Percentiles rank a stretch among this genome's conserved stretches.
Conservation (phyloP, 495 filamentous ascomycete genomes). For the Xylaria venustula region DNA sequence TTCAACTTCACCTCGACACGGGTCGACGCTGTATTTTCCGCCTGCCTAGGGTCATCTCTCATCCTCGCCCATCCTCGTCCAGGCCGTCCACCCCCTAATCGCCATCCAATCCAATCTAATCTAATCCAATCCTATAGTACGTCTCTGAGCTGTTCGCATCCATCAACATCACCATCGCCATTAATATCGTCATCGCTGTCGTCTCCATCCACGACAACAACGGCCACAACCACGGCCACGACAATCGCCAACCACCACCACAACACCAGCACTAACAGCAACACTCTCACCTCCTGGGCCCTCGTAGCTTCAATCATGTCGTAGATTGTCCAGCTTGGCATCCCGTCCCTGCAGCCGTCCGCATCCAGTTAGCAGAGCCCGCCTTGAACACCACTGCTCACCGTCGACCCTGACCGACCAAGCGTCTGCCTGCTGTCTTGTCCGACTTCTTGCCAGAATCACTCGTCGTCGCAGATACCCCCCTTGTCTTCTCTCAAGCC, state of each 20-base stretch:
- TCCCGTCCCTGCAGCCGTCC: conserved; percentile 30
- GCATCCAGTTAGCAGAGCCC: conserved; percentile 36
- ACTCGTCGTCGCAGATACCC: neutral
- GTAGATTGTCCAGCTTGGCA: conserved; percentile 26
- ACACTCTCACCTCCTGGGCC: neutral
- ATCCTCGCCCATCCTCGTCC: neutral
- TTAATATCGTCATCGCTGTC: neutral
- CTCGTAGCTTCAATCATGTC: conserved; percentile 21
- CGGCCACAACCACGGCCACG: too few relatives aligned
- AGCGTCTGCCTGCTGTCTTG: conserved; percentile 23
- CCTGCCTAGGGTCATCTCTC: neutral
- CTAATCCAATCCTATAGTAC: too few relatives aligned
- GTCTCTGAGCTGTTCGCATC: neutral
- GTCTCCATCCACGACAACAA: neutral
- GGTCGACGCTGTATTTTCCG: neutral
- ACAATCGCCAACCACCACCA: neutral
- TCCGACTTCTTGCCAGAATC: neutral
- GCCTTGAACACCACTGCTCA: conserved; percentile 14
- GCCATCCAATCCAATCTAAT: neutral
- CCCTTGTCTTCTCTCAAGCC: neutral
- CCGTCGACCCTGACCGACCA: neutral
- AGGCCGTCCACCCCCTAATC: neutral
- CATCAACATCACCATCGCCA: neutral
- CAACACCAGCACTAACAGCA: neutral
- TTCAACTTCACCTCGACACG: conserved; percentile 2